phyloP scores from a whole-genome alignment of 441 rosid genomes.

The Codiaeum variegatum region DNA sequence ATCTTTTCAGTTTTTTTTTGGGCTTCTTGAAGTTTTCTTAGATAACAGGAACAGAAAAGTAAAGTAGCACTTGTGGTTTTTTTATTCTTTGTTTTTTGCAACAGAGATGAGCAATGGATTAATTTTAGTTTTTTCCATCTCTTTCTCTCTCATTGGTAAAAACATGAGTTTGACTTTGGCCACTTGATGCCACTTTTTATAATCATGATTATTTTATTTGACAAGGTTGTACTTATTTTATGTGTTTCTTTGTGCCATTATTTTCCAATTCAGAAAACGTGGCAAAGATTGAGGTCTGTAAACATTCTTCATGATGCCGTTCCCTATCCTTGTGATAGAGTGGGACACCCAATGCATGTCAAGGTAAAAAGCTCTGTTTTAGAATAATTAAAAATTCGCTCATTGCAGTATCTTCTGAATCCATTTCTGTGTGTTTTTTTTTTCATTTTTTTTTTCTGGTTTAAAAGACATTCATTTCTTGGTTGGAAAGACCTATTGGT shows the following conservation, averaged over 20 bases:
- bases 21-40: background rate
- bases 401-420: background rate
- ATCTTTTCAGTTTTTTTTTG: background rate
- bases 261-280: constrained; percentile 62
- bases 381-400: background rate
- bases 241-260: background rate
- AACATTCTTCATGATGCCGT: constrained; percentile 72
- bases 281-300: constrained; percentile 63
- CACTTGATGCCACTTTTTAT: background rate
- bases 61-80: background rate
- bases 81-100: background rate
- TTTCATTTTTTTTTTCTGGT: too few species aligned
- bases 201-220: constrained; percentile 8
- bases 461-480: too few species aligned
- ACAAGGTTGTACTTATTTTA: background rate
- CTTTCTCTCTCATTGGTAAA: background rate
- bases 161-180: background rate
- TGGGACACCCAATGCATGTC: constrained; percentile 76
- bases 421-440: background rate
- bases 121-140: background rate
- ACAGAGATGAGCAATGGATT: background rate
- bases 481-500: background rate
- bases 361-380: constrained; percentile 40
- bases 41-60: background rate
- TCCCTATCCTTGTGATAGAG: constrained; percentile 66